Base-by-base conservation (phyloP, 1,139 yeast genomes). In the Taiozyma sp. region DNA sequence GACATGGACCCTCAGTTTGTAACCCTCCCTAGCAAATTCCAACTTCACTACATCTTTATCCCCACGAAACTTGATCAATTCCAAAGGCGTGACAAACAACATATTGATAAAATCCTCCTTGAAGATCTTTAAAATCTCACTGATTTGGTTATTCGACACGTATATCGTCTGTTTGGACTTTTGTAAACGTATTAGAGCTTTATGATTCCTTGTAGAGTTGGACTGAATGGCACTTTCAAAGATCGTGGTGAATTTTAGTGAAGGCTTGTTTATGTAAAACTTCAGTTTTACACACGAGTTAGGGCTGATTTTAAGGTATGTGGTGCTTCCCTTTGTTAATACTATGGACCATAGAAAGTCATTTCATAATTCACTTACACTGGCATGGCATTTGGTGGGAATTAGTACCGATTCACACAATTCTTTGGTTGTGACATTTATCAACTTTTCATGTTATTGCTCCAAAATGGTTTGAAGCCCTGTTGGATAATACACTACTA, bases 101-200 rank as follows among this genome's bases (percentile, higher is more conserved):
- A 51, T 8, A 22, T 30, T 30, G 13, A 44, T 41, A 1, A 51
- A 8, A 1, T 46, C 46, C 0, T 44, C 45, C 38, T 51, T 47
- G 13, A 53, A 44, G 2, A 40, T 34, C 10, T 16, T 36, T 6
- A 51, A 30, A 3, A 53, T 42, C n/a, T 48, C 47, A 13, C 34
- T 13, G 4, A 53, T 45, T 34, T 53, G 52, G 14, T 42, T 28
- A 32, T 53, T 53, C 0, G 55, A 53, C 3, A 53, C 22, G 29
- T 48, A 46, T 2, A 53, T 48, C n/a, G 42, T 40, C 13, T 45
- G 34, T 14, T 41, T 43, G 16, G 36, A 39, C 12, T 41, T 48
- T 14, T 38, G 24, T 22, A 53, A 40, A 12, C 34, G 47, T 6
- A 53, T 46, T 13, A 53, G 13, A 5, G 42, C 30, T 4, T 19